Conservation (phyloP, 2,329 filamentous ascomycete genomes). For the Hymenoscyphus repandus region DNA sequence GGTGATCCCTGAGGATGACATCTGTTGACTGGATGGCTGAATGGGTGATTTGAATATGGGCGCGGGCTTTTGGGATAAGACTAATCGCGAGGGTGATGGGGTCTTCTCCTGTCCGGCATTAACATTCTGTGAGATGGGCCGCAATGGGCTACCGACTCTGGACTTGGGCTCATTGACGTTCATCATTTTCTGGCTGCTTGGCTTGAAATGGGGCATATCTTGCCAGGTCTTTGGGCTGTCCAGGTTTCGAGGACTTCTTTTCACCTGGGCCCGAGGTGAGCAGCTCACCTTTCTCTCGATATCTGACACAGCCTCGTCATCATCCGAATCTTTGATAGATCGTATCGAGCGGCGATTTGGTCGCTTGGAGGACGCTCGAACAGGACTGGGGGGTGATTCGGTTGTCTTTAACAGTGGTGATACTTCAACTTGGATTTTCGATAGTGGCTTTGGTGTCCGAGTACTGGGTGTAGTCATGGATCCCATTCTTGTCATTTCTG, state of each 20-base stretch:
- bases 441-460: conserved; percentile 1
- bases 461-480: neutral
- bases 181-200: conserved; percentile 2
- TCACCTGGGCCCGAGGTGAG: conserved; percentile 14
- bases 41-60: conserved; percentile 6
- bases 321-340: conserved; percentile 30
- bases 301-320: conserved; percentile 24
- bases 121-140: conserved; percentile 25
- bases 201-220: conserved; percentile 10
- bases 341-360: conserved; percentile 9
- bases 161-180: conserved; percentile 10
- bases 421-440: conserved; percentile 22
- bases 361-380: conserved; percentile 14
- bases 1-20: conserved; percentile 16
- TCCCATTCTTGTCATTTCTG: neutral
- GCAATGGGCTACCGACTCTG: conserved; percentile 23
- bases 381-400: conserved; percentile 5
- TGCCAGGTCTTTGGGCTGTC: conserved; percentile 6
- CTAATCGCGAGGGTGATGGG: conserved; percentile 21
- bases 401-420: conserved; percentile 17
- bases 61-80: conserved; percentile 20
- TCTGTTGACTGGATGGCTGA: conserved; percentile 18
- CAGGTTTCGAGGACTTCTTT: conserved; percentile 13
- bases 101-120: conserved; percentile 17
- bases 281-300: conserved; percentile 13